These are phyloP conservation scores for Cardiospermum halicacabum DNA, from an alignment of 345 rosid species.

Conservation along the genomic window DNA sequence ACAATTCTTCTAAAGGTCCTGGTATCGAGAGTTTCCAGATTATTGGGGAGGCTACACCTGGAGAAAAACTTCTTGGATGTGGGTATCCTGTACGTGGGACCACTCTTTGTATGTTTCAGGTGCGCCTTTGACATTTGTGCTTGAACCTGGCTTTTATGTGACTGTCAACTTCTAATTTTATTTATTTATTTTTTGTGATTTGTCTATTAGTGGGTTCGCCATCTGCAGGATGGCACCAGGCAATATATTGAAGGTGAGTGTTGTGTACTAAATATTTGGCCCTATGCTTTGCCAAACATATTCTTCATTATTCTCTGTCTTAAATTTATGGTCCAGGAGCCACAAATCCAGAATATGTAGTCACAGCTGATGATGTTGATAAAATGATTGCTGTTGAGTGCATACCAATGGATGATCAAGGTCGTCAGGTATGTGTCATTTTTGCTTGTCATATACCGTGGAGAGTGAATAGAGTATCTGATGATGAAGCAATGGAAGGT, in stretches of 20 bases:
- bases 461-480: not conserved
- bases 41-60: conserved; percentile 82
- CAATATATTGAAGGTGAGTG: conserved; percentile 88
- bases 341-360: conserved; percentile 91
- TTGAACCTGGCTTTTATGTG: not conserved
- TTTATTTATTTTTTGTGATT: not conserved
- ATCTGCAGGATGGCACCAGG: conserved; percentile 92
- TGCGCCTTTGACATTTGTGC: conserved; percentile 17
- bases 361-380: conserved; percentile 98
- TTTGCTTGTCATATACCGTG: not conserved
- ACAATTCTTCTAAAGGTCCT: conserved; percentile 55
- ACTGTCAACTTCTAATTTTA: too few relatives aligned
- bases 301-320: not conserved
- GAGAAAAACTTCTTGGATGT: conserved; percentile 89
- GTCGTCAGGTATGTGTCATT: conserved; percentile 61
- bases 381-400: conserved; percentile 95
- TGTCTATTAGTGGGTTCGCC: conserved; percentile 75
- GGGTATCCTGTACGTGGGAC: conserved; percentile 91
- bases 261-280: not conserved
- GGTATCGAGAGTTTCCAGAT: conserved; percentile 93
- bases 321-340: conserved; percentile 54
- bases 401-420: conserved; percentile 98
- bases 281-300: not conserved
- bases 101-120: conserved; percentile 98
- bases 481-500: too few relatives aligned